These are phyloP conservation scores for Penicillium psychrofluorescens DNA, from an alignment of 495 filamentous ascomycete genomes.

Conservation along the genomic window DNA sequence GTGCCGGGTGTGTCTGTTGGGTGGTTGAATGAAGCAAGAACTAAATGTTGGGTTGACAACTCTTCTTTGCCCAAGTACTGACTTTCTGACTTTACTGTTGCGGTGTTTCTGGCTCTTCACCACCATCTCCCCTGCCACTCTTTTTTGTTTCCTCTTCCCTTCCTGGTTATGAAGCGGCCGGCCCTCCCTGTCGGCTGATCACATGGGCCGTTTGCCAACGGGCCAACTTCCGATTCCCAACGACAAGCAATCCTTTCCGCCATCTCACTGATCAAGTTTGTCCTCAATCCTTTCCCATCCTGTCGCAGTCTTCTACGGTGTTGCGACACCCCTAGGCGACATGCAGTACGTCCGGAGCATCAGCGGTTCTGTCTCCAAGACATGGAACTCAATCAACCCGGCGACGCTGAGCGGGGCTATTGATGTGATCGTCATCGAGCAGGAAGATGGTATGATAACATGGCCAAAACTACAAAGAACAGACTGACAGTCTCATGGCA, in stretches of 20 bases:
- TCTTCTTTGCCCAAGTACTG: conserved; percentile 8
- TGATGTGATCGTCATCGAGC: conserved; percentile 97
- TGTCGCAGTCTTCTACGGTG: conserved; percentile 8
- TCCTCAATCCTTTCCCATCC: conserved; percentile 1
- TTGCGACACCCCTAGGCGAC: conserved; percentile 16
- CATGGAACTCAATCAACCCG: conserved; percentile 99
- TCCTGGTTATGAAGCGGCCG: conserved; percentile 5
- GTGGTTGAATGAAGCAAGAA: conserved; percentile 1
- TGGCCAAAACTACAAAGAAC: neutral
- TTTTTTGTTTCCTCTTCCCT: conserved; percentile 3
- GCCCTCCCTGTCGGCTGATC: conserved; percentile 23
- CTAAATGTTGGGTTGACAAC: conserved; percentile 15
- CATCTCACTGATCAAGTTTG: conserved; percentile 5
- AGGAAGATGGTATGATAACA: conserved; percentile 65
- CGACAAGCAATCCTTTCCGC: conserved; percentile 7
- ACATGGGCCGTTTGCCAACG: conserved; percentile 38
- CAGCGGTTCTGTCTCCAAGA: conserved; percentile 92
- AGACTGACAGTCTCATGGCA: conserved; percentile 12
- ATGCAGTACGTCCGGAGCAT: conserved; percentile 99
- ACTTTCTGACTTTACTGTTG: neutral
- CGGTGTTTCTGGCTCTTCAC: neutral
- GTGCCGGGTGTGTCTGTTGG: too few species aligned
- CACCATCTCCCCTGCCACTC: conserved; percentile 1
- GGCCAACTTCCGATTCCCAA: conserved; percentile 21
- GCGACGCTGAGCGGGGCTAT: conserved; percentile 95